Evolutionary conservation across 768 basidiomycete species (phyloP).

Genomic region (Kwoniella bestiolae): DNA sequence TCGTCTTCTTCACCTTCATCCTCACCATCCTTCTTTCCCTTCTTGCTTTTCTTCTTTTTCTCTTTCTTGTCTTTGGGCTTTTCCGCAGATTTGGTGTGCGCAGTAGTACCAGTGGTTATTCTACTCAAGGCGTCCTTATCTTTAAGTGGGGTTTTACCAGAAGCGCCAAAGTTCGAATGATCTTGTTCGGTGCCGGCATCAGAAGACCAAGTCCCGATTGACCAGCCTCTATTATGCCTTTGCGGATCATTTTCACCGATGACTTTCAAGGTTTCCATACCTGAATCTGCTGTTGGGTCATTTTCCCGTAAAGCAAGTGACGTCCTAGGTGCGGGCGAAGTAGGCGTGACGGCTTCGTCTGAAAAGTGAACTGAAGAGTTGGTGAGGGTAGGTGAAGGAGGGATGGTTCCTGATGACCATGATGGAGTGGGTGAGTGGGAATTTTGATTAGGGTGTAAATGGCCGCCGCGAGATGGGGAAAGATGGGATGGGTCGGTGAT

Average conservation of each 20-base stretch:
- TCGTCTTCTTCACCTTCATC: conserved; percentile 24
- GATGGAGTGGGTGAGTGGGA: conserved; percentile 36
- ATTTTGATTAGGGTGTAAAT: conserved; percentile 15
- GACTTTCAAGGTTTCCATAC: conserved; percentile 42
- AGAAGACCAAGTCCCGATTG: conserved; percentile 41
- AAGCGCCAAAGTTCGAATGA: conserved; percentile 9
- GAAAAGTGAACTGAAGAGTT: conserved; percentile 49
- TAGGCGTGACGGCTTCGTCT: conserved; percentile 38
- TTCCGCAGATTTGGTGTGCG: conserved; percentile 19
- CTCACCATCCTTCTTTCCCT: conserved; percentile 27
- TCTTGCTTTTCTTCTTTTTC: conserved; percentile 20
- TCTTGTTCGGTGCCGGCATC: conserved; percentile 31
- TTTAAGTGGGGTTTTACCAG: conserved; percentile 1
- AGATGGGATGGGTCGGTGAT: conserved; percentile 29
- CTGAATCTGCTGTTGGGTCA: conserved; percentile 45
- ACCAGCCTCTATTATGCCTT: conserved; percentile 38
- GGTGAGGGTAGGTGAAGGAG: conserved; percentile 47
- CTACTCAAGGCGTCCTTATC: conserved; percentile 19
- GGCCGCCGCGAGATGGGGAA: conserved; percentile 24
- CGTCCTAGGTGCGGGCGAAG: conserved; percentile 26
- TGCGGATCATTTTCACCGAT: conserved; percentile 25
- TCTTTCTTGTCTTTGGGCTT: conserved; percentile 18
- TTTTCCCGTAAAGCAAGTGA: conserved; percentile 54
- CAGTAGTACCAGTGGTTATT: conserved; percentile 26
- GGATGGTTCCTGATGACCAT: conserved; percentile 35